Percentiles rank a stretch among this genome's conserved stretches.
Evolutionary conservation across 805 yeast species (phyloP).

Genomic region (Kodamaea hsintzibuensis): DNA sequence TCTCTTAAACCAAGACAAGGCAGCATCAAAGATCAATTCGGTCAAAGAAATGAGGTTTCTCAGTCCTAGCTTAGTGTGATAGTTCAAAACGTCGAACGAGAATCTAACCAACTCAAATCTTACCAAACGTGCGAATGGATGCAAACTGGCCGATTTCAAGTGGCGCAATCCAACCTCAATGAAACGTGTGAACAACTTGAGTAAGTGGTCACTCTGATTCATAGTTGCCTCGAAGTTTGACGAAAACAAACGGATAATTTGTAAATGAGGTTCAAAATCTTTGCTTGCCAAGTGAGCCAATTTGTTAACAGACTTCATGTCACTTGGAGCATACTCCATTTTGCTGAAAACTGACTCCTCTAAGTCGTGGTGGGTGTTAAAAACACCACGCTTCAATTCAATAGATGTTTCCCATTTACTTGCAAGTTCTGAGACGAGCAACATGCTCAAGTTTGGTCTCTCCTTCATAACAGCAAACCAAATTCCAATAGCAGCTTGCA

Average conservation of each 20-base stretch:
- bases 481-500: slow-evolving; percentile 66
- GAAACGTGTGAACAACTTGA: slow-evolving; percentile 67
- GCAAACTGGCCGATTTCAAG: slow-evolving; percentile 63
- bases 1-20: slow-evolving; percentile 75
- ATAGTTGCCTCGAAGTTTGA: slow-evolving; percentile 80
- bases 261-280: slow-evolving; percentile 64
- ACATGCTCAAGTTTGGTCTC: slow-evolving; percentile 54
- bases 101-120: slow-evolving; percentile 75
- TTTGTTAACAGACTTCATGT: slow-evolving; percentile 56
- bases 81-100: slow-evolving; percentile 61
- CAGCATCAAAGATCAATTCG: slow-evolving; percentile 58
- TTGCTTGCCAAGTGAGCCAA: slow-evolving; percentile 50
- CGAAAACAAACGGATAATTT: slow-evolving; percentile 64
- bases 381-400: slow-evolving; percentile 61
- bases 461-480: slow-evolving; percentile 83
- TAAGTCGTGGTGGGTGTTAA: slow-evolving; percentile 55
- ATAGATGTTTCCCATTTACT: slow-evolving; percentile 69
- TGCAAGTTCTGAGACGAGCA: slow-evolving; percentile 69
- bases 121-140: slow-evolving; percentile 75
- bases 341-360: slow-evolving; percentile 58
- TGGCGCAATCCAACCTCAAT: slow-evolving; percentile 55
- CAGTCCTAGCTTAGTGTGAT: slow-evolving; percentile 53
- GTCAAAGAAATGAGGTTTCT: slow-evolving; percentile 48
- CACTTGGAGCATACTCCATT: slow-evolving; percentile 91
- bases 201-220: slow-evolving; percentile 67